phyloP scores from a whole-genome alignment of 441 rosid species.

The Breynia disticha region DNA sequence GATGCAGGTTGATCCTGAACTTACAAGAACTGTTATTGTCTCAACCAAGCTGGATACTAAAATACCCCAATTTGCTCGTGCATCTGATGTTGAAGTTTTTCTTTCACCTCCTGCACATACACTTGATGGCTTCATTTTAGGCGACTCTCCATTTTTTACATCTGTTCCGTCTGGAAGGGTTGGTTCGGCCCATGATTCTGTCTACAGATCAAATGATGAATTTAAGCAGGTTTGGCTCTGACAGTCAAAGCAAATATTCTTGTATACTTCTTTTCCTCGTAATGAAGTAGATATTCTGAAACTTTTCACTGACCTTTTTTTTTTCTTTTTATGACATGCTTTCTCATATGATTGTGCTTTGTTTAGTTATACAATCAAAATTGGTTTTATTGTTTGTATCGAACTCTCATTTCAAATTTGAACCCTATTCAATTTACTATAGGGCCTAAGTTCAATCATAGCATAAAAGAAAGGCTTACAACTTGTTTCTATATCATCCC shows the following conservation, averaged over 20 bases:
- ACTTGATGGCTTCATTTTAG: conserved; percentile 81
- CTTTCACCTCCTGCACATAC: conserved; percentile 84
- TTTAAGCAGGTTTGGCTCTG: conserved; percentile 70
- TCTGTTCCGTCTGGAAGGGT: conserved; percentile 99
- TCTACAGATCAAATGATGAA: conserved; percentile 72
- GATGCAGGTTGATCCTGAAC: conserved; percentile 89
- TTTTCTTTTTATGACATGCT: no score
- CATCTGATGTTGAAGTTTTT: conserved; percentile 89
- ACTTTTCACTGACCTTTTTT: background rate
- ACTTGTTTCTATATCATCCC: no score
- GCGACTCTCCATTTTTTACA: conserved; percentile 88
- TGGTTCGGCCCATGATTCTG: conserved; percentile 64
- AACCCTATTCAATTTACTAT: no score
- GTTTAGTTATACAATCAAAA: no score
- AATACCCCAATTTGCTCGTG: conserved; percentile 86
- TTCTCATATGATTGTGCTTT: no score
- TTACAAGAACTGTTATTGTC: conserved; percentile 74
- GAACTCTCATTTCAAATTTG: no score
- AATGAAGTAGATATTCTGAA: background rate
- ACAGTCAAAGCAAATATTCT: conserved; percentile 1
- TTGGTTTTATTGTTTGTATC: no score
- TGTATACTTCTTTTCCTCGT: background rate
- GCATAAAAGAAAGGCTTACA: no score
- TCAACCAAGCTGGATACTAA: conserved; percentile 95
- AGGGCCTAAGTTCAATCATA: no score